Evolutionary conservation across 225 moss, liverwort and hornwort genomes (phyloP), one percentile per base, ranked within the genome.

Genomic region (Marchantia paleacea): DNA sequence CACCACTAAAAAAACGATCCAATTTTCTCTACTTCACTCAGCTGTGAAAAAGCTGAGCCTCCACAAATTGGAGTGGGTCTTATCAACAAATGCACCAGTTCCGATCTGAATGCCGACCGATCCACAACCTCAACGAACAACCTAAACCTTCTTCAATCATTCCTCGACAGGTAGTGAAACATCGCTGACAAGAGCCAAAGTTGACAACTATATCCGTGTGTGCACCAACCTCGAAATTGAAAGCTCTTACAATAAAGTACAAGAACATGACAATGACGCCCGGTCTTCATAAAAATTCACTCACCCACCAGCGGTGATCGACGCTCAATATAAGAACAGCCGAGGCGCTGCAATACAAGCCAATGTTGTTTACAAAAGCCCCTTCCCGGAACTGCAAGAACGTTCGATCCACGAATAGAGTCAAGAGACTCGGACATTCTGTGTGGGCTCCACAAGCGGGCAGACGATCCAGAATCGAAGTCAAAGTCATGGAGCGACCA

Each of bases 61-160:
- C 25, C 7, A n/a, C 22, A 10, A n/a, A 18, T 78, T 7, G 7
- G 8, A 78, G 63, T 12, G n/a, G 69, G 12, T 20, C 47, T 16
- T 20, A 2, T 20, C 28, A 19, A 70, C 70, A 57, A 76, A 47
- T 76, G 75, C 75, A 76, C 55, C 75, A 58, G 26, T 75, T 55
- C 24, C 74, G 55, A 75, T 75, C 74, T 75, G 75, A 26, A 20
- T 25, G 26, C 25, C 55, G 26, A 29, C 76, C 31, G 61, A 52
- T 69, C 69, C 47, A 69, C 3, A 20, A 69, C 39, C 47, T 69
- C 13, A 69, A 69, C 66, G 69, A 69, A 47, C 28, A 47, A 69
- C 16, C 20, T 13, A 47, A 29, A 12, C 16, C 18, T 58, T 58
- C 58, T 58, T 6, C 12, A 12, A 58, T 58, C 58, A 58, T 20